Base-by-base conservation (phyloP, 345 rosid genomes). In the Citrus australasica region DNA sequence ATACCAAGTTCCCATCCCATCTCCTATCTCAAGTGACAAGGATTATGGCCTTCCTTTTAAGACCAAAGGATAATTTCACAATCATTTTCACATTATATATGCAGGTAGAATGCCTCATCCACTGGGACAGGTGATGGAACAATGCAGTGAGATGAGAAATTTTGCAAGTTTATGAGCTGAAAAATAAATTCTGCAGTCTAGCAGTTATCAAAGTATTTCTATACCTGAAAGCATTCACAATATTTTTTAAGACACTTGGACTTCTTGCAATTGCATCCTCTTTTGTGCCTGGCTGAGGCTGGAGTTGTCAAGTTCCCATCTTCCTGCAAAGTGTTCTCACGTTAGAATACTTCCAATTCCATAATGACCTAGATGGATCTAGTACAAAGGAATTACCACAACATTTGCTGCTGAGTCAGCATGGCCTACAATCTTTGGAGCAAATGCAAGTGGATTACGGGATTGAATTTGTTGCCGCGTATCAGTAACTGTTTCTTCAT, bases 221-320 rank as follows among this genome's bases (percentile, higher is more conserved):
- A 28, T 67, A 88, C 91, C 91, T 86, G 88, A 81, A 73, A 86
- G 66, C 91, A 88, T 81, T 88, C 91, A 25, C 89, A 88, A 46
- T 86, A 86, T 58, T 84, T 86, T 73, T 88, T 88, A 27, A 76
- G 77, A 73, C 91, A 86, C 67, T 83, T 86, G 3, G 91, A 86
- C 74, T 75, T 88, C 81, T 84, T 86, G 85, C 89, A 88, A 55
- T 88, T 88, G 76, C 89, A 86, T 70, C 91, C 91, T 56, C 81
- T 79, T 84, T 83, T 88, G 76, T 88, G 87, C 77, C 87, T 82
- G 59, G 86, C 84, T 3, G 84, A 86, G 28, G 81, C 61, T 35
- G 86, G 82, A n/a, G 74, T 81, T 30, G 66, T 38, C 73, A 48
- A 25, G 75, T 35, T 83, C 38, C 64, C 72, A 46, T 82, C 83